Conservation (phyloP, 176 grass and related monocot genomes). For the Guadua angustifolia region DNA sequence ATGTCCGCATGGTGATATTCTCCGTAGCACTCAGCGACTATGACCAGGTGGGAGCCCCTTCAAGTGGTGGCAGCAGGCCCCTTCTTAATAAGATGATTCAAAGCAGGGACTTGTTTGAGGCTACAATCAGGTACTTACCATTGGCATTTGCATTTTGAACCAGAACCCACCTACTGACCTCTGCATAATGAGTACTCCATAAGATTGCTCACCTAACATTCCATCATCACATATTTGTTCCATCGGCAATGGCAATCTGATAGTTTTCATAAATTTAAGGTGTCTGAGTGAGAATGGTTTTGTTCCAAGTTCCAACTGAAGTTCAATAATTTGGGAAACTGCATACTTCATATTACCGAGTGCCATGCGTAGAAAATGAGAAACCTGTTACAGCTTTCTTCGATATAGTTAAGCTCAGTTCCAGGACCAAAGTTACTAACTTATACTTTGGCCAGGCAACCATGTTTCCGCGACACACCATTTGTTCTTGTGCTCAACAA, state of each 20-base stretch:
- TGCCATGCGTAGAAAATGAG: background rate
- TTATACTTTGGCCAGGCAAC: conserved; percentile 56
- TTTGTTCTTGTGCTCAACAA: conserved; percentile 96
- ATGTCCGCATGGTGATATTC: conserved; percentile 88
- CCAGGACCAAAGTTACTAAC: background rate
- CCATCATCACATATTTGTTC: background rate
- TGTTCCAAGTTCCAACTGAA: background rate
- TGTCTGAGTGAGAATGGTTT: background rate
- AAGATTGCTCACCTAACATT: background rate
- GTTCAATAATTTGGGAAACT: background rate
- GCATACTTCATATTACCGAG: background rate
- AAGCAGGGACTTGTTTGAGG: conserved; percentile 86
- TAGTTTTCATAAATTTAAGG: background rate
- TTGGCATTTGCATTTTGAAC: background rate
- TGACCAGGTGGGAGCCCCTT: conserved; percentile 58
- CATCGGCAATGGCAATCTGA: background rate
- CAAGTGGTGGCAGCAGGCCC: conserved; percentile 36
- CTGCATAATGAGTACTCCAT: background rate
- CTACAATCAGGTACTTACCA: conserved; percentile 71
- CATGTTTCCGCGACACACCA: conserved; percentile 76
- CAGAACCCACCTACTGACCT: background rate
- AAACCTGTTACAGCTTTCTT: conserved; percentile 21
- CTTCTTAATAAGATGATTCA: conserved; percentile 88
- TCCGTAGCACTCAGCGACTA: conserved; percentile 82
- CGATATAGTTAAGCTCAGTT: conserved; percentile 20